Evolutionary conservation across 257 asterid genomes (phyloP), one percentile per base, ranked within the genome.

Genomic region (Nicotiana otophora): DNA sequence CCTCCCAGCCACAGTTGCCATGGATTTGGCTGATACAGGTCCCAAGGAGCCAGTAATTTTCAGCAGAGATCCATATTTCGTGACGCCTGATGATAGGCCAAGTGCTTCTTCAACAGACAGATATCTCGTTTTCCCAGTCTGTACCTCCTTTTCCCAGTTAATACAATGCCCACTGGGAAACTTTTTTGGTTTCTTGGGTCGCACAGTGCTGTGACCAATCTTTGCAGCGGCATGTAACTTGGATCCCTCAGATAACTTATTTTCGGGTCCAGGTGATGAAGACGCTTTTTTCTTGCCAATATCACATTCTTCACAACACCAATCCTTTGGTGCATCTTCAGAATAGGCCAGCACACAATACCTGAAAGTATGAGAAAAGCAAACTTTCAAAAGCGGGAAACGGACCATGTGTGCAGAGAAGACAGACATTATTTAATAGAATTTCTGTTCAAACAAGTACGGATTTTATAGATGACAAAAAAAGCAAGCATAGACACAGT

Each of bases 241-340:
- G 42, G 87, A 60, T 31, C 51, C 34, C 53, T 34, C 15, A n/a
- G 74, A 80, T 81, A 68, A 16, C 55, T 75, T 86, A 36, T 58
- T 87, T 11, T 4, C 83, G n/a, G 15, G 67, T 68, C 51, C 81
- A 83, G 51, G 83, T 51, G 87, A 70, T 51, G 84, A 46, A 28
- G 85, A 81, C 72, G 39, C 58, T 51, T 67, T 34, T 55, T 76
- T 76, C 62, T 81, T 62, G 61, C 63, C 64, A 7, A n/a, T 65
- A 67, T 66, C 81, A 63, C 95, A 93, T 53, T 83, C 91, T 31
- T 86, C 88, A 81, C 98, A 93, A 20, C 5, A 36, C 97, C 98
- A 93, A 61, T 75, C 86, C 11, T 62, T 42, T 28, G 82, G 78
- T 4, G 31, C 42, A 55, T 76, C 69, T 84, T 53, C 82, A 61